These are phyloP conservation scores for Penicillium sp. DNA, from an alignment of 2,329 filamentous ascomycete species.

Conservation along the genomic window DNA sequence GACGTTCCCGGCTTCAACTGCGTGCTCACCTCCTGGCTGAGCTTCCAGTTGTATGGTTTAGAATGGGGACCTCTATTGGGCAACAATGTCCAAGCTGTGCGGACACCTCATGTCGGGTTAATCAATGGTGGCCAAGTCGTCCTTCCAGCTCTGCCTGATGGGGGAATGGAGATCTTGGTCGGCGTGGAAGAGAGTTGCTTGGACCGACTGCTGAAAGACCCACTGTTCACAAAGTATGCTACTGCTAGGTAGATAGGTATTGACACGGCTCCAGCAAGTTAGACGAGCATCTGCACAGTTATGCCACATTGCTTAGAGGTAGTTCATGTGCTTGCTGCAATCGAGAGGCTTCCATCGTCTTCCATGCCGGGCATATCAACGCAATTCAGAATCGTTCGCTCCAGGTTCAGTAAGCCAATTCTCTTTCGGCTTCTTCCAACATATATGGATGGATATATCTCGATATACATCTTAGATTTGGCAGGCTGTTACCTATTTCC, in stretches of 20 bases:
- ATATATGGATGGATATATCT: no score
- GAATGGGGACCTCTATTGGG: slow-evolving; percentile 35
- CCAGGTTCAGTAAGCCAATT: no score
- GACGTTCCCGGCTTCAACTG: slow-evolving; percentile 38
- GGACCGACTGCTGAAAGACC: slow-evolving; percentile 30
- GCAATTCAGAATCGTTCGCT: no score
- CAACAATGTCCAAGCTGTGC: slow-evolving; percentile 29
- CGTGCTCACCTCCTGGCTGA: slow-evolving; percentile 36
- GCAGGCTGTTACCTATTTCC: no score
- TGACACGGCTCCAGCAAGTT: no score
- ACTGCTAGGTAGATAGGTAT: background rate
- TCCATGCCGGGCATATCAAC: no score
- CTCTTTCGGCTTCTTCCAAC: no score
- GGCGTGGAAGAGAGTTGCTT: slow-evolving; percentile 32
- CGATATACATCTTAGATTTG: no score
- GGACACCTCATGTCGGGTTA: slow-evolving; percentile 31
- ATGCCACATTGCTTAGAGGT: no score
- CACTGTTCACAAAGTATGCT: slow-evolving; percentile 29
- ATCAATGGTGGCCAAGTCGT: slow-evolving; percentile 36
- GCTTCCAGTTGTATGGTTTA: slow-evolving; percentile 33
- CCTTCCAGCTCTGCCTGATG: slow-evolving; percentile 32
- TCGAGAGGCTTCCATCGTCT: no score
- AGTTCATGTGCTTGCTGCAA: no score
- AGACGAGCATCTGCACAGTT: no score
- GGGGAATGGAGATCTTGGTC: slow-evolving; percentile 36